Base-by-base conservation (phyloP, 2,329 filamentous ascomycete species). In the Botrytis tulipae region DNA sequence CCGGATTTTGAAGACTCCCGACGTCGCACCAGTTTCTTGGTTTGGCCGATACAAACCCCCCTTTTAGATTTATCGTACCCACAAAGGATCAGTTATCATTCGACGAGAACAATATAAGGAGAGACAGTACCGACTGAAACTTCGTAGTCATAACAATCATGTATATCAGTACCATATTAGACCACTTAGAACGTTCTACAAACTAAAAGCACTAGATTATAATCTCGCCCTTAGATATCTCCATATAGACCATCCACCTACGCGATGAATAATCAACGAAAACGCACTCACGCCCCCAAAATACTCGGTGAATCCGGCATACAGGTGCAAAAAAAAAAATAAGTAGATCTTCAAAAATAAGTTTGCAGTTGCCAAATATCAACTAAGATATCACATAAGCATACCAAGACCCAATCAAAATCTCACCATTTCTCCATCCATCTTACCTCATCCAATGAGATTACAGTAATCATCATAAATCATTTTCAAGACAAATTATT, bases 341-440 rank as follows among this genome's bases (percentile, higher is more conserved):
- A 54, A 29, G 51, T 18, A 18, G 16, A 57, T 57, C 51, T 57
- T 57, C 51, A 29, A 29, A 57, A 57, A 29, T 4, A 32, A 18
- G 29, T 57, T 29, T 29, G n/a, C 16, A 29, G 7, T 29, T 57
- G n/a, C 51, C 8, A 35, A 35, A 60, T 60, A 35, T 61, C 59
- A n/a, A 62, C 35, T 62, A 62, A 42, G 35, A 62, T 62, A 62
- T 62, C 60, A 62, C 60, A 62, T 62, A 42, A 62, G 60, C 37
- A 61, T 37, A 6, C 9, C 32, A 61, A 61, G 20, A 32, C 32
- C 57, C 57, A 35, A 62, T 40, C 22, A 16, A 29, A 62, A 29
- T 42, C 35, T 40, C 37, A 62, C 32, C 37, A 1, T 18, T n/a
- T 62, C 60, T 42, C 14, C 16, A 37, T 14, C 2, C 14, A 62